A percentile compares a stretch with the other conserved stretches of the same genome.
phyloP scores from a whole-genome alignment of 148 eudicot species.

The Diospyros kaki region DNA sequence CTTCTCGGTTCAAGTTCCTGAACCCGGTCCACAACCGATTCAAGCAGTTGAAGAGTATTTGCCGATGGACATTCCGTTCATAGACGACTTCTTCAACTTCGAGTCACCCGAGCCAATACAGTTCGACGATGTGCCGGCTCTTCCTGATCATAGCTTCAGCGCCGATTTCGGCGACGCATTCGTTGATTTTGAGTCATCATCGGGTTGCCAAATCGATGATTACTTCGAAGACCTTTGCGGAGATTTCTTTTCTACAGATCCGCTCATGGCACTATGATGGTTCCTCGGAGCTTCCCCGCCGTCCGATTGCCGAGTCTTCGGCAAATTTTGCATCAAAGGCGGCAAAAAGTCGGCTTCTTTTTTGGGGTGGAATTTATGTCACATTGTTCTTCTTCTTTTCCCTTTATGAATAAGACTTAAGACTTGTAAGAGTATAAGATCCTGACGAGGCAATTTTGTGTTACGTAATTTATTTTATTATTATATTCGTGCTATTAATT shows the following conservation, averaged over 20 bases:
- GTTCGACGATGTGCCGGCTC: constrained; percentile 15
- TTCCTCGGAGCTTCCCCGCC: neutral
- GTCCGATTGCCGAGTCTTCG: constrained; percentile 21
- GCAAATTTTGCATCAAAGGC: constrained; percentile 50
- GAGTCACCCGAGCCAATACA: constrained; percentile 34
- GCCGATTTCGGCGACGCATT: constrained; percentile 17
- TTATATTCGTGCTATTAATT: no score
- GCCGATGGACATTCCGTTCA: constrained; percentile 28
- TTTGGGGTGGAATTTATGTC: no score
- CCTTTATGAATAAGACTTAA: no score
- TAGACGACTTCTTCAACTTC: constrained; percentile 47
- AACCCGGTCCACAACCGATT: neutral
- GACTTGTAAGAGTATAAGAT: no score
- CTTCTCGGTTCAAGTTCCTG: neutral
- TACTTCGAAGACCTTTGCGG: constrained; percentile 47
- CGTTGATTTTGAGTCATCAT: constrained; percentile 25
- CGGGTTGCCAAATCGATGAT: constrained; percentile 43
- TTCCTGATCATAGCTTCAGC: neutral
- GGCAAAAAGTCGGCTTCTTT: neutral
- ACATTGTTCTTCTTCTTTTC: no score
- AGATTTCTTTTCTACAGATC: constrained; percentile 35
- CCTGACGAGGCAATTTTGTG: no score
- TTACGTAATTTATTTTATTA: no score
- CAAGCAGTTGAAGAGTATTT: constrained; percentile 31
- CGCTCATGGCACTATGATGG: constrained; percentile 35